Conservation (phyloP, 164 flowering plant genomes). For the Vitis rupestris region DNA sequence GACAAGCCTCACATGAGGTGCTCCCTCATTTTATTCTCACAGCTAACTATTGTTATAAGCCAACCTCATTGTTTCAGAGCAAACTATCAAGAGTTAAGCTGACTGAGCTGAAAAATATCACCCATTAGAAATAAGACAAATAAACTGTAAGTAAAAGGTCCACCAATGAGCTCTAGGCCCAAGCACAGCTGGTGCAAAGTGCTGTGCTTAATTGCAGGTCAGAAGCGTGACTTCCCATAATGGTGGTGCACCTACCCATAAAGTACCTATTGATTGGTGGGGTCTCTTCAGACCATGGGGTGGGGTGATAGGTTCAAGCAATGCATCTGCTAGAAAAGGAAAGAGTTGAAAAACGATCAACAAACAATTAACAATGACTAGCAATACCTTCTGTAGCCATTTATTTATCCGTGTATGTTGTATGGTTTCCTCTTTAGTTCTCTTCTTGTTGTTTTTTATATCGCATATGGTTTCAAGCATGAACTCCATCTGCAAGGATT, state of each 20-base stretch:
- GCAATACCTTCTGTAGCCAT: conserved; percentile 89
- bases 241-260: too few species aligned
- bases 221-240: too few species aligned
- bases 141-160: neutral
- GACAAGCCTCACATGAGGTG: neutral
- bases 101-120: neutral
- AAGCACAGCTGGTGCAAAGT: neutral
- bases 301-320: neutral
- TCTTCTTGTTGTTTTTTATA: conserved; percentile 90
- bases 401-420: conserved; percentile 78
- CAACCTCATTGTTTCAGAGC: neutral
- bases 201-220: neutral
- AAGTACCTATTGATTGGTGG: too few species aligned
- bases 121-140: neutral
- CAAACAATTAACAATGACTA: neutral
- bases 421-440: conserved; percentile 63
- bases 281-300: neutral
- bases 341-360: too few species aligned
- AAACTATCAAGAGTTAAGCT: too few species aligned
- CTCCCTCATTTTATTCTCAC: neutral
- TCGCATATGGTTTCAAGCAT: conserved; percentile 95
- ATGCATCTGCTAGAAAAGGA: neutral
- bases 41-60: neutral
- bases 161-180: neutral
- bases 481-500: conserved; percentile 77